These are phyloP conservation scores for Xylaria arbuscula DNA, from an alignment of 2,329 filamentous ascomycete species.

Conservation along the genomic window DNA sequence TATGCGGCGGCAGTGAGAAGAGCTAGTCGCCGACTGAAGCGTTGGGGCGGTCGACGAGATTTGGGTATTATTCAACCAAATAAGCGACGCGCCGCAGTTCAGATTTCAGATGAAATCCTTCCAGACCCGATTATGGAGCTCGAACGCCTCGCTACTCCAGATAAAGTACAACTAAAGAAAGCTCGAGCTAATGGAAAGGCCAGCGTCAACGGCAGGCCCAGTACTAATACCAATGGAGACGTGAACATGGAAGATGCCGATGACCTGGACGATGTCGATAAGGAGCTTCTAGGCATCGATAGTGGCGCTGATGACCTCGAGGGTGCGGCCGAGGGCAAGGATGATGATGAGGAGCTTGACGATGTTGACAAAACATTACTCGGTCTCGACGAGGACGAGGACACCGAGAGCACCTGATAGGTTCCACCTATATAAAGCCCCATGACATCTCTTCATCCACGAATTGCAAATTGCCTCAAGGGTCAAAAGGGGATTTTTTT, in stretches of 20 bases:
- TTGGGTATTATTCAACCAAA: conserved; percentile 60
- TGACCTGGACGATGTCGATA: conserved; percentile 66
- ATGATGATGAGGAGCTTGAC: conserved; percentile 58
- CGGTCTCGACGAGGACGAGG: conserved; percentile 50
- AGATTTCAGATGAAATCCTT: conserved; percentile 31
- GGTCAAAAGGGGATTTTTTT: conserved; percentile 24
- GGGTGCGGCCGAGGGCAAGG: conserved; percentile 51
- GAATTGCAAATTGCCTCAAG: conserved; percentile 15
- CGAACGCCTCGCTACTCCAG: conserved; percentile 30
- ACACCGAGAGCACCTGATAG: conserved; percentile 44
- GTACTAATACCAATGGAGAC: conserved; percentile 53
- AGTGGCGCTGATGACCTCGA: conserved; percentile 56
- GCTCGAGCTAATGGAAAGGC: conserved; percentile 45
- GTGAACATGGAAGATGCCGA: conserved; percentile 60
- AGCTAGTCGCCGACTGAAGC: conserved; percentile 70
- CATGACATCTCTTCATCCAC: conserved; percentile 13
- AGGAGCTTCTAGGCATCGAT: conserved; percentile 61
- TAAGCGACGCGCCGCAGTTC: conserved; percentile 54
- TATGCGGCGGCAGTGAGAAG: conserved; percentile 75
- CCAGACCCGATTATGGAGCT: conserved; percentile 37
- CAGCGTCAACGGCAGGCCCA: conserved; percentile 49
- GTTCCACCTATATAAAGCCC: conserved; percentile 6
- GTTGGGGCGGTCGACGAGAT: conserved; percentile 70
- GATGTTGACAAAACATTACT: conserved; percentile 49
- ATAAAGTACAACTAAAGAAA: conserved; percentile 47